Conservation (phyloP, 441 rosid genomes). For the Brassica hybrid region DNA sequence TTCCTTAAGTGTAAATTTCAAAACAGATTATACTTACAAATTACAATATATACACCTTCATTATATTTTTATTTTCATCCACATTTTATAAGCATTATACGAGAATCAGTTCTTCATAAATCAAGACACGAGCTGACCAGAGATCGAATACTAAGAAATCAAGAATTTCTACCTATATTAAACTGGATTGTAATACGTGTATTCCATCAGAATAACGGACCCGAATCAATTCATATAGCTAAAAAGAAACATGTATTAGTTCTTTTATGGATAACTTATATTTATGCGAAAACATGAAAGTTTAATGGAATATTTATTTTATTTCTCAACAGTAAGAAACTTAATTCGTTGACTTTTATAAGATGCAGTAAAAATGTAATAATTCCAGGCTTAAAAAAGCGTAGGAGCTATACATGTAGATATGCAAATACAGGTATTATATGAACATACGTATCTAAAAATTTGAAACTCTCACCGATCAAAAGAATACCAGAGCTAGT, state of each 20-base stretch:
- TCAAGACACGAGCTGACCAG: background rate
- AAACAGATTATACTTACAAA: background rate
- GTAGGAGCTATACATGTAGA: background rate
- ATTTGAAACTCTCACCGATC: background rate
- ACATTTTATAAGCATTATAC: background rate
- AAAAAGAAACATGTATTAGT: background rate
- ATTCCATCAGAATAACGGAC: background rate
- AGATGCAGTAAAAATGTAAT: background rate
- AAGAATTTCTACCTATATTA: background rate
- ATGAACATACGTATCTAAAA: slow-evolving; percentile 24
- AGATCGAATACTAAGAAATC: background rate
- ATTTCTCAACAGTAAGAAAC: background rate
- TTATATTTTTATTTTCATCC: background rate
- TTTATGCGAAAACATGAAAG: background rate
- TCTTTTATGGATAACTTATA: background rate
- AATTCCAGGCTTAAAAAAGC: background rate
- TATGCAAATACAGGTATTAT: background rate
- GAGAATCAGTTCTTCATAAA: background rate
- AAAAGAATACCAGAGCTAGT: slow-evolving; percentile 8
- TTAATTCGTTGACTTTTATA: slow-evolving; percentile 24
- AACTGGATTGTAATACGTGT: background rate
- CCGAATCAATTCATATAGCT: background rate
- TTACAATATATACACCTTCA: background rate
- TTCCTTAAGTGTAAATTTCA: slow-evolving; percentile 37
- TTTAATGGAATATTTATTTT: background rate